Percentiles rank a stretch among this genome's conserved stretches.
Conservation (phyloP, 306 rosid genomes). For the Pachyrhizus erosus region DNA sequence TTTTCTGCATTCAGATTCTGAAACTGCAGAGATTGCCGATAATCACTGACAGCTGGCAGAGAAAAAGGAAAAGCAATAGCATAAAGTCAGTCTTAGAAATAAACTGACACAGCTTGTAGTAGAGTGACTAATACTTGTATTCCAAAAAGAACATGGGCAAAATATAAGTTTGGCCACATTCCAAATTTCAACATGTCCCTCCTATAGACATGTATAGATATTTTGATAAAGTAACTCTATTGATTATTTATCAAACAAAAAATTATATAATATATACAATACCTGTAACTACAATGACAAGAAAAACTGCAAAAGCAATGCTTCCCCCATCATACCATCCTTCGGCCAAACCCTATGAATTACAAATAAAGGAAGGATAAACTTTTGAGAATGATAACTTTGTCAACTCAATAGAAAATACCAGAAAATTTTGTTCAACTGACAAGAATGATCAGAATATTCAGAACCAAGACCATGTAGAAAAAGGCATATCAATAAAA, state of each 20-base stretch:
- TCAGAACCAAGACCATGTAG: conserved; percentile 28
- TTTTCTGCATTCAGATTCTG: conserved; percentile 88
- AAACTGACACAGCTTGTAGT: conserved; percentile 19
- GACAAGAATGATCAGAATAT: conserved; percentile 34
- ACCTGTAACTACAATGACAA: conserved; percentile 96
- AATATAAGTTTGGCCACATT: neutral
- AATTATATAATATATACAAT: conserved; percentile 28
- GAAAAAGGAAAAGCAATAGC: conserved; percentile 32
- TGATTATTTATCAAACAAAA: neutral
- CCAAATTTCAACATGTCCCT: conserved; percentile 17
- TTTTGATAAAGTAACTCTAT: conserved; percentile 14
- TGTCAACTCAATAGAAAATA: conserved; percentile 14
- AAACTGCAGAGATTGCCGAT: conserved; percentile 93
- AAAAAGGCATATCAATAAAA: conserved; percentile 15
- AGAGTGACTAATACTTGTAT: conserved; percentile 21
- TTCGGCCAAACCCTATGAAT: conserved; percentile 70
- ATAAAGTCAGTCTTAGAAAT: conserved; percentile 38
- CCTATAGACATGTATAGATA: neutral
- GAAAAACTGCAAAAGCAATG: conserved; percentile 85
- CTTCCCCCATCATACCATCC: conserved; percentile 99
- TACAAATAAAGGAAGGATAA: conserved; percentile 37
- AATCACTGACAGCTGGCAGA: conserved; percentile 88
- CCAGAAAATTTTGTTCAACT: conserved; percentile 24
- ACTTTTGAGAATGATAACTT: neutral
- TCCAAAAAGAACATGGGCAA: conserved; percentile 15